Evolutionary conservation across 495 filamentous ascomycete species (phyloP), one percentile per base, ranked within the genome.

Genomic region (Hypoxylon lienhwacheense): DNA sequence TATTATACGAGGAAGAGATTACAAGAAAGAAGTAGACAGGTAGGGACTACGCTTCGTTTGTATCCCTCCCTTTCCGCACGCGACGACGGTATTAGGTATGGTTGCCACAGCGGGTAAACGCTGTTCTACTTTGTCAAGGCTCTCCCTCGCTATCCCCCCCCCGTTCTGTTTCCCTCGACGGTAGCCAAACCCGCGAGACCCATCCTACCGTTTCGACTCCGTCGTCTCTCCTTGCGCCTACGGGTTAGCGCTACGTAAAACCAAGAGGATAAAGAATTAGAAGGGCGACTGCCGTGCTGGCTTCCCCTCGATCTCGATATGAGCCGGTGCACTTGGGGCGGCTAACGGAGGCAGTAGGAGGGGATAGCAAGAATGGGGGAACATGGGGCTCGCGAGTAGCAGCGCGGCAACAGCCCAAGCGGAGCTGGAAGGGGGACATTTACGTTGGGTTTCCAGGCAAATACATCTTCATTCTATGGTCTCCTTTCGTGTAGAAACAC

Each of bases 251-350:
- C 57, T 55, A 61, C 49, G 50, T 55, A 55, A 50, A 47, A 48
- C 40, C 47, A 55, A 55, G 6, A 44, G n/a, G n/a, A n/a, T n/a
- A n/a, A n/a, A n/a, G n/a, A n/a, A n/a, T n/a, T n/a, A 28, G 33
- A 47, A 47, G 7, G 49, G 44, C 46, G 60, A 66, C 64, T 66
- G 64, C 60, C 64, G 64, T 61, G 60, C 55, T 61, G 39, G 48
- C 59, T 62, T 57, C 59, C 53, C 64, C 60, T 64, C 53, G 63
- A 64, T 54, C 54, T 59, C 60, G 52, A 66, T 66, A 66, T 66
- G 59, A 64, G 63, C 60, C 60, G 63, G 43, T 59, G 52, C 55
- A 64, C 52, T 57, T 47, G 28, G 47, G 53, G 52, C 59, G 59
- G 59, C 61, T 63, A 63, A 49, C 53, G 59, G 59, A 63, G 57